Conservation (phyloP, 805 yeast species). For the Kregervanrija pseudodelftensis region DNA sequence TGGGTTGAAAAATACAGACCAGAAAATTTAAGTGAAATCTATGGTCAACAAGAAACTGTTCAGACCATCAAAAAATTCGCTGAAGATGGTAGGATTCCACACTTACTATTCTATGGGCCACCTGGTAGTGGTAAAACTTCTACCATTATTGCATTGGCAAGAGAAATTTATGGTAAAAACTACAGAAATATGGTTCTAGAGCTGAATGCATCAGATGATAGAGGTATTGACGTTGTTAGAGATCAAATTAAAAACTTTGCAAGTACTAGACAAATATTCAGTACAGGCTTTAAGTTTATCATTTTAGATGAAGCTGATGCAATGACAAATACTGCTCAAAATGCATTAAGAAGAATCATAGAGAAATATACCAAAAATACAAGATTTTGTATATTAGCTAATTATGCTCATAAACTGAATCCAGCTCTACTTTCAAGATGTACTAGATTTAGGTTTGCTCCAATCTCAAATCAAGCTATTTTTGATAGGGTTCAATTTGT, state of each 20-base stretch:
- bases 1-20: conserved; percentile 98
- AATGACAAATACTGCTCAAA: conserved; percentile 84
- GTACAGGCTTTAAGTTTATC: conserved; percentile 77
- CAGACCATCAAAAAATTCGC: conserved; percentile 81
- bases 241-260: conserved; percentile 97
- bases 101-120: conserved; percentile 88
- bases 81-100: conserved; percentile 78
- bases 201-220: conserved; percentile 91
- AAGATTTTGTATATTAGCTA: conserved; percentile 92
- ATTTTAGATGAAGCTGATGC: conserved; percentile 96
- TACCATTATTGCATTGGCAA: conserved; percentile 79
- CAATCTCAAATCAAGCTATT: conserved; percentile 63
- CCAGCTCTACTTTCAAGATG: conserved; percentile 94
- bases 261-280: conserved; percentile 87
- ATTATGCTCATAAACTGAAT: conserved; percentile 89
- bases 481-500: conserved; percentile 62
- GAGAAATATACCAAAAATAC: conserved; percentile 92
- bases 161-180: conserved; percentile 75
- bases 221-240: conserved; percentile 98
- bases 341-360: conserved; percentile 74
- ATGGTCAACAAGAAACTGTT: conserved; percentile 86
- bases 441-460: conserved; percentile 89
- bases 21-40: conserved; percentile 69
- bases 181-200: conserved; percentile 88
- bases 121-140: conserved; percentile 94